These are phyloP conservation scores for Exophiala viscosa DNA, from an alignment of 2,329 filamentous ascomycete species.

Conservation along the genomic window DNA sequence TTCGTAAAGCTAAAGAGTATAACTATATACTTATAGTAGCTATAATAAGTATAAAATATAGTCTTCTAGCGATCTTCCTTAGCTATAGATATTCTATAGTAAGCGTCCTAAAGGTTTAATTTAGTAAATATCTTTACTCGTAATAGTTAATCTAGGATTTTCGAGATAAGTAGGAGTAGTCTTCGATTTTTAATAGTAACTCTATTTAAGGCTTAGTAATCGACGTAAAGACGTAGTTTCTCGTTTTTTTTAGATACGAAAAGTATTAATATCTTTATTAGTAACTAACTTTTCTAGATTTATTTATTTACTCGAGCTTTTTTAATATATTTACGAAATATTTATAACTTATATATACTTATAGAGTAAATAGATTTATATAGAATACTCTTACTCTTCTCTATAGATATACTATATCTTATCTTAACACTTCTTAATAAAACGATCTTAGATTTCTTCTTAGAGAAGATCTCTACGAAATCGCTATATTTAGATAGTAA, in stretches of 20 bases:
- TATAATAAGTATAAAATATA: constrained; percentile 8
- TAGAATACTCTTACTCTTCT: neutral
- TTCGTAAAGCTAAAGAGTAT: constrained; percentile 8
- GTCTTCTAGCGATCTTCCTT: constrained; percentile 6
- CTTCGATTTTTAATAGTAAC: constrained; percentile 32
- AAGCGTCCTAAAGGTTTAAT: constrained; percentile 23
- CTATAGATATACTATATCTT: neutral
- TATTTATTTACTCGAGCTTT: constrained; percentile 5
- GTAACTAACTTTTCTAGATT: constrained; percentile 3
- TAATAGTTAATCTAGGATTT: constrained; percentile 24
- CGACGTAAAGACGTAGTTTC: constrained; percentile 22
- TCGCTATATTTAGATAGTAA: too few relatives aligned
- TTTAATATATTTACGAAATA: constrained; percentile 3
- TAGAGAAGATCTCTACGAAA: too few relatives aligned
- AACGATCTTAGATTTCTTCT: neutral
- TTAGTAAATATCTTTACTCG: constrained; percentile 25
- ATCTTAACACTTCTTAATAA: neutral
- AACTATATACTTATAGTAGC: constrained; percentile 7
- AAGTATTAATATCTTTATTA: constrained; percentile 14
- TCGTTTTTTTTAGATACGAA: constrained; percentile 29
- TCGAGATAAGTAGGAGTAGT: constrained; percentile 27
- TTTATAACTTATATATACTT: neutral
- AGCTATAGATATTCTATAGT: neutral
- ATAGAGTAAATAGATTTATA: neutral
- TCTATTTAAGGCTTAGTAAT: constrained; percentile 30